phyloP scores from a whole-genome alignment of 352 stramenopile species.

The Phytophthora crassamura region DNA sequence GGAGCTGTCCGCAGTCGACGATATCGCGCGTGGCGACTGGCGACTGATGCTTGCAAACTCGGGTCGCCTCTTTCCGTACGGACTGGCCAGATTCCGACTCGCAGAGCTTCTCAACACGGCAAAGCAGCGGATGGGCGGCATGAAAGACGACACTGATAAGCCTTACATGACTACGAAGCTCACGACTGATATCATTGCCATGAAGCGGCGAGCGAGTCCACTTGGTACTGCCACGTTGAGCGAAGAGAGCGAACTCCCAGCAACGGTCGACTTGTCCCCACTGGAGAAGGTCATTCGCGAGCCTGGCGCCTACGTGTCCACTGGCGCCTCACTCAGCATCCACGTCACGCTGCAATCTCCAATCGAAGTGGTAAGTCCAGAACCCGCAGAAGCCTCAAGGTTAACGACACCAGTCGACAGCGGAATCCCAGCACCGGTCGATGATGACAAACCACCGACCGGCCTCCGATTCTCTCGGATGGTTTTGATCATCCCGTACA shows the following conservation, averaged over 20 bases:
- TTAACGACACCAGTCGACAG: not conserved
- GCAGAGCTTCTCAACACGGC: conserved; percentile 54
- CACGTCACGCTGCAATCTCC: conserved; percentile 51
- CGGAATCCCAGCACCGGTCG: conserved; percentile 1
- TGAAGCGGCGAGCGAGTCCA: conserved; percentile 60
- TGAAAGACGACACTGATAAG: conserved; percentile 8
- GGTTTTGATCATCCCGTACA: conserved; percentile 88
- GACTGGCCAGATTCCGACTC: conserved; percentile 63
- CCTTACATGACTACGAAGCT: conserved; percentile 59
- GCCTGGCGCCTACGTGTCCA: conserved; percentile 61
- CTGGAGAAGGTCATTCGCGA: conserved; percentile 60
- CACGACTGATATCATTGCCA: conserved; percentile 54
- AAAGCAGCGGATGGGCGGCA: conserved; percentile 25
- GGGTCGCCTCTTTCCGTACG: conserved; percentile 59
- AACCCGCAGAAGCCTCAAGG: not conserved
- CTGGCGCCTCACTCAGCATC: conserved; percentile 48
- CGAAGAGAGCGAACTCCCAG: conserved; percentile 31
- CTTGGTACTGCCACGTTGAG: conserved; percentile 40
- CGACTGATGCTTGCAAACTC: conserved; percentile 46
- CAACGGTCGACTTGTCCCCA: conserved; percentile 38
- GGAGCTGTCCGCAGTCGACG: conserved; percentile 64
- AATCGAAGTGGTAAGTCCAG: conserved; percentile 15
- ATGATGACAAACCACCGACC: not conserved
- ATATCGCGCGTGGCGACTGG: conserved; percentile 64
- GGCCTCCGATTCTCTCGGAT: conserved; percentile 68